These are phyloP conservation scores for Cyathus striatus DNA, from an alignment of 768 basidiomycete genomes.

Conservation along the genomic window DNA sequence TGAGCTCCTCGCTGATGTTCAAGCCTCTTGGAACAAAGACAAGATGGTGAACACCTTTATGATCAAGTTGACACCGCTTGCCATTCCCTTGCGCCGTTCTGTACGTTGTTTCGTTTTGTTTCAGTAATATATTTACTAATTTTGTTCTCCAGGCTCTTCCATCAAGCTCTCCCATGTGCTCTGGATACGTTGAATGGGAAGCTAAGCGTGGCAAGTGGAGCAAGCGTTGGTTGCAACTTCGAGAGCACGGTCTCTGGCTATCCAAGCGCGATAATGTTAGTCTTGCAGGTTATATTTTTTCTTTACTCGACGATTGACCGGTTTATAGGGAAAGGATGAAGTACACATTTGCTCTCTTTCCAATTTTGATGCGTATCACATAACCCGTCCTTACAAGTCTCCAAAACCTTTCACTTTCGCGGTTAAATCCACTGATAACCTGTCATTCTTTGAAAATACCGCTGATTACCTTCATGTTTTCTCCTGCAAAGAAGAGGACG, in stretches of 20 bases:
- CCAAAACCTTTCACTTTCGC: constrained; percentile 86
- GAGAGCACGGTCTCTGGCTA: constrained; percentile 82
- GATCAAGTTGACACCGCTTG: constrained; percentile 68
- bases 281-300: no score
- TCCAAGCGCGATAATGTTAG: constrained; percentile 86
- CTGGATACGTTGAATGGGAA: constrained; percentile 83
- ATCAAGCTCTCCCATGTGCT: constrained; percentile 39
- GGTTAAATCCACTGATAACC: constrained; percentile 83
- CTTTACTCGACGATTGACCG: no score
- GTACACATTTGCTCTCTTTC: constrained; percentile 77
- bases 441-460: constrained; percentile 81
- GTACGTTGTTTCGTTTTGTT: constrained; percentile 30
- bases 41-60: constrained; percentile 78
- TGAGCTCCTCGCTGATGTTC: constrained; percentile 75
- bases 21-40: constrained; percentile 85
- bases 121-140: constrained; percentile 4
- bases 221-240: constrained; percentile 84
- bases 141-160: constrained; percentile 27
- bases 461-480: constrained; percentile 88
- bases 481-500: constrained; percentile 69
- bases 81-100: constrained; percentile 49
- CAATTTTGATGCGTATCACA: constrained; percentile 82
- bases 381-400: constrained; percentile 72
- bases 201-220: constrained; percentile 92
- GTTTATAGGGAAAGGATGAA: constrained; percentile 78